Conservation (phyloP, 2,329 filamentous ascomycete genomes). For the Diaporthe longicolla region DNA sequence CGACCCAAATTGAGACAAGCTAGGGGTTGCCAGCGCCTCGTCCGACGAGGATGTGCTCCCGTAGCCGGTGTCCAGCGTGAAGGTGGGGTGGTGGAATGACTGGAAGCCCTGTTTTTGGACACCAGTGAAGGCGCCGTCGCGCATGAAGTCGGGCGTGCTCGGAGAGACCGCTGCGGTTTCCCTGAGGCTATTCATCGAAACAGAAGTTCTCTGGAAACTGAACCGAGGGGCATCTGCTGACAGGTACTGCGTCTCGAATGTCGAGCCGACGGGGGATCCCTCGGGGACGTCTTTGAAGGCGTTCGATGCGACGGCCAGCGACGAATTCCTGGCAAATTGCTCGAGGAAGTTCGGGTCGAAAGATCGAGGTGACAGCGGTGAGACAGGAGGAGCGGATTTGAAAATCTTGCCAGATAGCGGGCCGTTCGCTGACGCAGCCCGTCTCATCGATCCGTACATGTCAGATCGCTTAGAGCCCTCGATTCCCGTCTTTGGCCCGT, state of each 20-base stretch:
- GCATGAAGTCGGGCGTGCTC: slow-evolving; percentile 56
- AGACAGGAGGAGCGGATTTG: slow-evolving; percentile 52
- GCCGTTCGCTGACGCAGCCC: slow-evolving; percentile 67
- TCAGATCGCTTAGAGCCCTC: slow-evolving; percentile 63
- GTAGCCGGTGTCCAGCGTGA: slow-evolving; percentile 48
- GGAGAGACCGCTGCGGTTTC: slow-evolving; percentile 57
- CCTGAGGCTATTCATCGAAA: slow-evolving; percentile 48
- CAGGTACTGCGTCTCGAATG: slow-evolving; percentile 40
- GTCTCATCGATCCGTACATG: slow-evolving; percentile 64
- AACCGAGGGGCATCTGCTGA: slow-evolving; percentile 48
- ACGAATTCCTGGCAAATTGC: slow-evolving; percentile 35
- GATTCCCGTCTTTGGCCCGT: slow-evolving; percentile 61
- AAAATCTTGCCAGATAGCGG: slow-evolving; percentile 57
- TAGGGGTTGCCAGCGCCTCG: slow-evolving; percentile 64
- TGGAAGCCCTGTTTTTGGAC: slow-evolving; percentile 40
- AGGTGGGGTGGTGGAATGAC: slow-evolving; percentile 47
- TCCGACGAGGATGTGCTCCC: slow-evolving; percentile 58
- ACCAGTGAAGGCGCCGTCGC: slow-evolving; percentile 45
- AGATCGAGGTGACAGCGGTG: slow-evolving; percentile 60
- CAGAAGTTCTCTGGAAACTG: slow-evolving; percentile 44
- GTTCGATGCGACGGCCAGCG: slow-evolving; percentile 30
- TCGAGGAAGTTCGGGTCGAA: slow-evolving; percentile 57
- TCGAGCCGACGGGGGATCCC: slow-evolving; percentile 34
- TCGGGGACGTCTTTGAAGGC: slow-evolving; percentile 35
- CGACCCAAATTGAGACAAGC: slow-evolving; percentile 59